These are phyloP conservation scores for Thalassiosira hispida DNA, from an alignment of 352 stramenopile genomes.

Conservation along the genomic window DNA sequence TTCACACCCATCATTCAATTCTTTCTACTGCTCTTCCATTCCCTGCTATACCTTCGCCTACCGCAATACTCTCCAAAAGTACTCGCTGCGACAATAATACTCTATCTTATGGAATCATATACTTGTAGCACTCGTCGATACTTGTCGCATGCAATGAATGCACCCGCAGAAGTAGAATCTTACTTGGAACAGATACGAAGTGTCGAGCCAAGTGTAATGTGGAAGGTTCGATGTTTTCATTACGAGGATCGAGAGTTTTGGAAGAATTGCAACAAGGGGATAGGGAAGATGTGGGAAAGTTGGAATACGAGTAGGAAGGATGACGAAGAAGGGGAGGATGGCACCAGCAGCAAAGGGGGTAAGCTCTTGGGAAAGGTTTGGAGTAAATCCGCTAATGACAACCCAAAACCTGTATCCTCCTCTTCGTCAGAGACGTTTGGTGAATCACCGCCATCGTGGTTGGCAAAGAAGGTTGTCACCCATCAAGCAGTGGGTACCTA, in stretches of 20 bases:
- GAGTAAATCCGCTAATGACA: neutral
- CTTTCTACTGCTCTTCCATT: slow-evolving; percentile 27
- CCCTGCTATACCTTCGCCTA: slow-evolving; percentile 60
- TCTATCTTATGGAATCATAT: slow-evolving; percentile 81
- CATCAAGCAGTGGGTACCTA: slow-evolving; percentile 66
- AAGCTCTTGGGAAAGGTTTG: neutral
- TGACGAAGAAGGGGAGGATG: neutral
- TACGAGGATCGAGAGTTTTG: slow-evolving; percentile 69
- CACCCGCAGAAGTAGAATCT: slow-evolving; percentile 62
- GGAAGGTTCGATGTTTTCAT: slow-evolving; percentile 81
- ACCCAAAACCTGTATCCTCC: neutral
- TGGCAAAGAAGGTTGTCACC: slow-evolving; percentile 73
- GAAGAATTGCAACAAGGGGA: slow-evolving; percentile 16
- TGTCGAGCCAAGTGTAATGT: slow-evolving; percentile 62
- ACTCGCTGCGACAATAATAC: slow-evolving; percentile 43
- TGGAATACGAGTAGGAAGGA: neutral
- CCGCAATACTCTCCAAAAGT: slow-evolving; percentile 40
- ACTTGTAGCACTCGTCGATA: slow-evolving; percentile 72
- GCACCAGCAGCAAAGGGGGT: neutral
- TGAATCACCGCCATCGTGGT: slow-evolving; percentile 24
- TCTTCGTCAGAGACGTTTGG: slow-evolving; percentile 22
- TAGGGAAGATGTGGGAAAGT: neutral
- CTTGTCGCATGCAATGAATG: slow-evolving; percentile 67
- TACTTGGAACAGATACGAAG: slow-evolving; percentile 69
- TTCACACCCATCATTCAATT: slow-evolving; percentile 39